phyloP scores from a whole-genome alignment of 305 asterid genomes.

The Petunia hybrid region DNA sequence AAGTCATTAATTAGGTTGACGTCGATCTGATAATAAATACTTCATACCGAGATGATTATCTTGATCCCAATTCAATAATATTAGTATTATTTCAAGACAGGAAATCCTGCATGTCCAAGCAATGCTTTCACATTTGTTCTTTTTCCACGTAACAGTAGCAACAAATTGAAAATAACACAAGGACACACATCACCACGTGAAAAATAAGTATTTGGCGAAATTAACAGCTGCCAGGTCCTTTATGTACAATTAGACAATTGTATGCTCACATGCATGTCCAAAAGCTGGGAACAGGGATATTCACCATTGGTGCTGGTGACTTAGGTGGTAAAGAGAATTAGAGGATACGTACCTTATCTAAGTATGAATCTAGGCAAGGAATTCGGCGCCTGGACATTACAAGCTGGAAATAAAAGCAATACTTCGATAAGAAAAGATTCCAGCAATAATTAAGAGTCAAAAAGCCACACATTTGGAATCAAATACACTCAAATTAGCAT shows the following conservation, averaged over 20 bases:
- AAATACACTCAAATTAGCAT: neutral
- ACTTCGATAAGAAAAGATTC: slow-evolving; percentile 31
- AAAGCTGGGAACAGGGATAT: neutral
- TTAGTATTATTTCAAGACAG: neutral
- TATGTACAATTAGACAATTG: neutral
- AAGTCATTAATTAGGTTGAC: too few relatives aligned
- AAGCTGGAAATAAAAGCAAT: slow-evolving; percentile 62
- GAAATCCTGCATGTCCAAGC: neutral
- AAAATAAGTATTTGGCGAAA: slow-evolving; percentile 24
- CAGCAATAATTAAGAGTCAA: slow-evolving; percentile 31
- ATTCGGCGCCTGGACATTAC: slow-evolving; percentile 97
- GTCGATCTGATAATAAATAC: too few relatives aligned
- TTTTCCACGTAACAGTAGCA: slow-evolving; percentile 2
- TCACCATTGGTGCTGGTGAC: neutral
- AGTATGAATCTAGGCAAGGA: slow-evolving; percentile 94
- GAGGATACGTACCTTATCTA: slow-evolving; percentile 80
- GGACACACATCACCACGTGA: slow-evolving; percentile 13
- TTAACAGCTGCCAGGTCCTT: neutral
- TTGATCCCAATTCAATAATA: slow-evolving; percentile 8
- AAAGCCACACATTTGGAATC: slow-evolving; percentile 4
- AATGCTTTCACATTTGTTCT: slow-evolving; percentile 1
- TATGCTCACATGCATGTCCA: slow-evolving; percentile 26
- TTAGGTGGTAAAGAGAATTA: slow-evolving; percentile 31
- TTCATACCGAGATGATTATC: neutral
- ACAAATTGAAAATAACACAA: slow-evolving; percentile 16